Evolutionary conservation across 257 asterid genomes (phyloP), one percentile per base, ranked within the genome.

Genomic region (Fraxinus americana): DNA sequence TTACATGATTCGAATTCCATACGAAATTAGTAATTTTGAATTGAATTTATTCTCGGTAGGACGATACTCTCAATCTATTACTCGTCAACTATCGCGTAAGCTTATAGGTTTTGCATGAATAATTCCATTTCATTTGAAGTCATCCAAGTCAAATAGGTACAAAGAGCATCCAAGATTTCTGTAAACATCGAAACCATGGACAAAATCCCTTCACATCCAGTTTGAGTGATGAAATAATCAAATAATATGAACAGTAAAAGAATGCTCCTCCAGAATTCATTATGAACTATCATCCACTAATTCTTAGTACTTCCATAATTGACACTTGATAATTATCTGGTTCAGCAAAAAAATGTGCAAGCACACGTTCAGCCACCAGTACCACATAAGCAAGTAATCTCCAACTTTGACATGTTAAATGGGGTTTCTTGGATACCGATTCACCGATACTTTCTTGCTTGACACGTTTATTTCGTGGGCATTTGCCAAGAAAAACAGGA

Each of bases 401-500:
- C 36, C 36, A 34, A 34, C 4, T 34, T 34, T 34, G 36, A 34
- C 36, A 34, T 34, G 36, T 34, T 34, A 34, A 34, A 3, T 34
- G 36, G 32, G 32, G 32, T 29, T 29, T 29, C 72, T 69, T 77
- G 9, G 82, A 73, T 16, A 80, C 67, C 65, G 4, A 5, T 59
- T 77, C 77, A 52, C 54, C n/a, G 35, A 50, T 68, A 59, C 45
- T 71, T 29, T 29, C 32, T 32, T 59, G 79, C 85, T 80, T 80
- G n/a, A 29, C 66, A 57, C 39, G 35, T 79, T 69, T 84, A 67
- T 67, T 86, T 39, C 77, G 81, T 30, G 80, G 84, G 19, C 74
- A 84, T 77, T 88, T 93, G 43, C 77, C 90, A 39, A 90, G 96
- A 85, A 91, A 93, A 17, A 97, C 98, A 36, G 86, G 89, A 75